Evolutionary conservation across 2,329 filamentous ascomycete species (phyloP).

Genomic region (Fusarium equiseti): DNA sequence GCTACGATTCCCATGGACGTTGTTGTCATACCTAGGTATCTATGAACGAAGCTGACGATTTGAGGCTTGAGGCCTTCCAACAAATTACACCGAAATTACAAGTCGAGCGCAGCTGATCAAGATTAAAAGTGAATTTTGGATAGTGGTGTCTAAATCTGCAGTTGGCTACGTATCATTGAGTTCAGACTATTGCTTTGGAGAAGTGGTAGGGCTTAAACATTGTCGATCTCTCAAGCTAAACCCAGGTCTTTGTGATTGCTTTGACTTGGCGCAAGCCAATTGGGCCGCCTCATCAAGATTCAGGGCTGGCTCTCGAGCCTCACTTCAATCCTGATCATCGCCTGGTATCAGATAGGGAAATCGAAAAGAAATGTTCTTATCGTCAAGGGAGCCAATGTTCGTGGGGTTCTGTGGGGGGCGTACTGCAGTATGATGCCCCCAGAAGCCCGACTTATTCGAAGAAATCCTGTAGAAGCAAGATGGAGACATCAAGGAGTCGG

Average conservation of each 20-base stretch:
- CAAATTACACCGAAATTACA: constrained; percentile 20
- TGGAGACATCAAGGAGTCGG: too few relatives aligned
- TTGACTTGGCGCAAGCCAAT: constrained; percentile 11
- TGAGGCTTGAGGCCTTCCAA: background rate
- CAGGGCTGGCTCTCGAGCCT: background rate
- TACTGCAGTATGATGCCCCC: background rate
- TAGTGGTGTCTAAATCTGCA: constrained; percentile 8
- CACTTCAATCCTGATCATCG: background rate
- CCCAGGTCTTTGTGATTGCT: background rate
- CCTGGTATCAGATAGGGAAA: background rate
- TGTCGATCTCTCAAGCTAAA: background rate
- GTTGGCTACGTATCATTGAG: too few relatives aligned
- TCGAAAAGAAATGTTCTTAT: background rate
- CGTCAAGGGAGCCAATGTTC: background rate
- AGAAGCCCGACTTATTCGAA: background rate
- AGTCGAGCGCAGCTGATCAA: constrained; percentile 7
- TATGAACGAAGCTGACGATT: background rate
- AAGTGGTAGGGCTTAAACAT: background rate
- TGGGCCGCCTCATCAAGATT: background rate
- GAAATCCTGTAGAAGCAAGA: background rate
- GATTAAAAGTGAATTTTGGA: background rate
- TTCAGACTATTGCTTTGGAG: background rate
- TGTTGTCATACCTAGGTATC: background rate
- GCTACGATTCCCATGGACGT: background rate
- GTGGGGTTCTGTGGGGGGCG: background rate